phyloP scores from a whole-genome alignment of 2,329 filamentous ascomycete genomes.

The Alternaria postmessia region DNA sequence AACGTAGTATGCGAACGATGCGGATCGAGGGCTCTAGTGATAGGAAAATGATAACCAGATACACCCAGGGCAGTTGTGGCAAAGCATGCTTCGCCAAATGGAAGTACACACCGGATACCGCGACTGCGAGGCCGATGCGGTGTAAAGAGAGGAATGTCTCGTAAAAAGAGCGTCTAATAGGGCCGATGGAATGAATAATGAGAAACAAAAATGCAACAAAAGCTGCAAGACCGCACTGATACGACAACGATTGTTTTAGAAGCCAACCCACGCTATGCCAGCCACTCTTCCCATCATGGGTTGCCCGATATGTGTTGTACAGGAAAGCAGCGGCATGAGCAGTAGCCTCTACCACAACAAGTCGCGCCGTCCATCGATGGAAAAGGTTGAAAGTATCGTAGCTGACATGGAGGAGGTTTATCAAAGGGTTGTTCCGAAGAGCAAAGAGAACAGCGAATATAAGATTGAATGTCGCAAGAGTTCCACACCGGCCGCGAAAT shows the following conservation, averaged over 20 bases:
- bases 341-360: constrained; percentile 72
- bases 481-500: constrained; percentile 70
- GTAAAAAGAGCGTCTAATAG: constrained; percentile 78
- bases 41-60: constrained; percentile 69
- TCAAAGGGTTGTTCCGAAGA: constrained; percentile 77
- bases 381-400: constrained; percentile 82
- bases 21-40: constrained; percentile 66
- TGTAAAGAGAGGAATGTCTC: constrained; percentile 77
- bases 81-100: constrained; percentile 63
- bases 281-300: constrained; percentile 56
- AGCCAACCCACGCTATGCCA: constrained; percentile 33
- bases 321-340: constrained; percentile 69
- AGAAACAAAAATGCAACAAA: constrained; percentile 67
- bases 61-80: constrained; percentile 67
- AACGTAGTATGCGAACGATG: constrained; percentile 65
- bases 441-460: constrained; percentile 74
- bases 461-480: constrained; percentile 78
- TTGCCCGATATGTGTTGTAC: constrained; percentile 49
- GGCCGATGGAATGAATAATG: constrained; percentile 70
- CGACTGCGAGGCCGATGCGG: constrained; percentile 67
- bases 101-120: constrained; percentile 70
- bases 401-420: constrained; percentile 71
- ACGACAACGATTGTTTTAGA: constrained; percentile 54
- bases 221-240: constrained; percentile 67
- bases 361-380: constrained; percentile 78